Base-by-base conservation (phyloP, 495 filamentous ascomycete species). In the Ascobolus immersus region DNA sequence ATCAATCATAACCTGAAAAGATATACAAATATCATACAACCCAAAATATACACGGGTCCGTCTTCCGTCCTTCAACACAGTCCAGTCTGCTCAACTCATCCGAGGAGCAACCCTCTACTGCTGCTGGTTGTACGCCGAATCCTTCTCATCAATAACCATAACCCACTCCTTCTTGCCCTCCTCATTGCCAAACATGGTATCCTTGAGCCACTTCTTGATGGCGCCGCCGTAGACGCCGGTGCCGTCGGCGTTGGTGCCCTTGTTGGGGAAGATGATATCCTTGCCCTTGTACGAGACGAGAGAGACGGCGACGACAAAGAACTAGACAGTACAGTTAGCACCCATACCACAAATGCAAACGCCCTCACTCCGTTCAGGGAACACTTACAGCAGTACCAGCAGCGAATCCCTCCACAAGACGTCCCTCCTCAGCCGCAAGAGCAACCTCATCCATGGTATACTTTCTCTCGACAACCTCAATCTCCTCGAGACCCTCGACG, bases 141-240 rank as follows among this genome's bases (percentile, higher is more conserved):
- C 44, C 45, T 64, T 55, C 48, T 76, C 66, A 32, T 74, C 59
- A 32, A 91, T 64, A 17, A 77, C 62, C 38, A 79, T 60, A 17
- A 67, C 68, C 81, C 81, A 91, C 32, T 73, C 66, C n/a, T n/a
- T n/a, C n/a, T n/a, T n/a, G 44, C 90, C 75, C 33, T 68, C 49
- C 49, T 69, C 71, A 42, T 67, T 71, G 33, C 81, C 81, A 51
- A 69, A 92, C 76, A 86, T 89, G 51, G 91, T 84, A 26, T 71
- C 66, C 48, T 55, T 56, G 35, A 92, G 56, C 77, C 77, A 86
- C 2, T 52, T 54, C 62, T 84, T 90, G 51, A 90, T 54, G 46
- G 64, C 53, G 26, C 56, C 51, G 2, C 77, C 71, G 52, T 79
- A 78, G 1, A 38, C 35, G 14, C 73, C 75, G 18, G 56, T 62